These are phyloP conservation scores for Tolypocladium inflatum DNA, from an alignment of 2,329 filamentous ascomycete genomes.

Conservation along the genomic window DNA sequence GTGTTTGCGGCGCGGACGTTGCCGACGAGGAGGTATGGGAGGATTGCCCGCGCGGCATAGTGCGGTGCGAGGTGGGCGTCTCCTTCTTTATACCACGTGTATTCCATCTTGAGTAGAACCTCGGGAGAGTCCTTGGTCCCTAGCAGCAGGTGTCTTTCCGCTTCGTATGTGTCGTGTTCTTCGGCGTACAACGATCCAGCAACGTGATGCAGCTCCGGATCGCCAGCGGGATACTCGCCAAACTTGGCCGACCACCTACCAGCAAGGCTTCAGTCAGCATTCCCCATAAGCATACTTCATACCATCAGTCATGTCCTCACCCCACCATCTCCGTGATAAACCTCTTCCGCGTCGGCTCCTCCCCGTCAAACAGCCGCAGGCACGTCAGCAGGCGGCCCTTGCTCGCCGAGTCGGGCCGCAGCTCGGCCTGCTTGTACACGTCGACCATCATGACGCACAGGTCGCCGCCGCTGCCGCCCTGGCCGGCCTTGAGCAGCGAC, in stretches of 20 bases:
- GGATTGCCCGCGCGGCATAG: constrained; percentile 76
- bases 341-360: constrained; percentile 87
- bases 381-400: constrained; percentile 71
- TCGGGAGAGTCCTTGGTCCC: constrained; percentile 85
- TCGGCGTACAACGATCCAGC: constrained; percentile 82
- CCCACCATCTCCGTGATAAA: constrained; percentile 79
- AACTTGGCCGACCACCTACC: constrained; percentile 69
- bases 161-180: constrained; percentile 86
- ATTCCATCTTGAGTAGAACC: constrained; percentile 74
- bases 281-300: neutral
- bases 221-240: constrained; percentile 81
- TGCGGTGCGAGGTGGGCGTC: constrained; percentile 78
- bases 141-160: constrained; percentile 79
- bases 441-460: constrained; percentile 80
- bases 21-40: constrained; percentile 84
- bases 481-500: constrained; percentile 81
- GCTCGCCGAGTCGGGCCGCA: constrained; percentile 63
- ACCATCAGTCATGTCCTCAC: constrained; percentile 29
- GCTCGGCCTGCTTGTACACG: constrained; percentile 79
- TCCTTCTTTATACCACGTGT: constrained; percentile 86
- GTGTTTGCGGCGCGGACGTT: constrained; percentile 86
- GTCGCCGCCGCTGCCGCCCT: constrained; percentile 88
- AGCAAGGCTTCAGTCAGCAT: constrained; percentile 3
- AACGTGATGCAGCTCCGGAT: constrained; percentile 91
- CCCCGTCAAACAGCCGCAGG: constrained; percentile 67